phyloP scores from a whole-genome alignment of 192 early-diverging fungal genomes.

The Linnemannia schmuckeri region DNA sequence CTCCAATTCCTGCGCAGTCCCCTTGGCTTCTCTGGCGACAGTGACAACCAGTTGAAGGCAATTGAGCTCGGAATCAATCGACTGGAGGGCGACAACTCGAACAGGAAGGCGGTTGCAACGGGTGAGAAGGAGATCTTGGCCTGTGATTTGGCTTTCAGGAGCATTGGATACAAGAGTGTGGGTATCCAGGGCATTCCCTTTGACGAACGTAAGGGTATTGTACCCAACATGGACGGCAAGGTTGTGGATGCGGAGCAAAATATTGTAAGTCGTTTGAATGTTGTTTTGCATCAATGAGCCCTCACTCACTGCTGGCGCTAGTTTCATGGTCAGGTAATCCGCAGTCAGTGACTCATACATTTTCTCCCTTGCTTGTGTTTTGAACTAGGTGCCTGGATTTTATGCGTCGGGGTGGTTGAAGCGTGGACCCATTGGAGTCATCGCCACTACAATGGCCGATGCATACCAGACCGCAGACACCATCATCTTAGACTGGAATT shows the following conservation, averaged over 20 bases:
- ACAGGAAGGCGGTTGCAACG: conserved; percentile 70
- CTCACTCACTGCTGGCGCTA: background rate
- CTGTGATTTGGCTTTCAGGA: conserved; percentile 80
- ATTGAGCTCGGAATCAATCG: conserved; percentile 75
- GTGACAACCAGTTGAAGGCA: conserved; percentile 30
- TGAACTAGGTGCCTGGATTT: conserved; percentile 69
- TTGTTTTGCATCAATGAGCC: no score
- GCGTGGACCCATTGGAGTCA: conserved; percentile 92
- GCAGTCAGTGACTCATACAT: background rate
- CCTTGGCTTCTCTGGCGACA: conserved; percentile 58
- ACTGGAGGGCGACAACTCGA: conserved; percentile 73
- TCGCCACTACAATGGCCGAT: conserved; percentile 95
- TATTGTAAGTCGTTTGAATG: conserved; percentile 17
- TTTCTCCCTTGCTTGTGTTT: background rate
- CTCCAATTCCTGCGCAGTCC: conserved; percentile 85
- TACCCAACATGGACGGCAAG: conserved; percentile 89
- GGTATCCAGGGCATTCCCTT: conserved; percentile 83
- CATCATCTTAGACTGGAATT: conserved; percentile 72
- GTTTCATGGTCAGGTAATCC: background rate
- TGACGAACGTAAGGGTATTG: conserved; percentile 70
- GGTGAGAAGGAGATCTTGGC: conserved; percentile 67
- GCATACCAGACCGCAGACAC: conserved; percentile 91
- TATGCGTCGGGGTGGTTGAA: conserved; percentile 98
- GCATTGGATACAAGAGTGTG: conserved; percentile 90
- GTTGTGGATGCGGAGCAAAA: conserved; percentile 62